Percentiles rank a stretch among this genome's conserved stretches.
phyloP scores from a whole-genome alignment of 139 green algal species.

The Chlamydomonas eustigma region DNA sequence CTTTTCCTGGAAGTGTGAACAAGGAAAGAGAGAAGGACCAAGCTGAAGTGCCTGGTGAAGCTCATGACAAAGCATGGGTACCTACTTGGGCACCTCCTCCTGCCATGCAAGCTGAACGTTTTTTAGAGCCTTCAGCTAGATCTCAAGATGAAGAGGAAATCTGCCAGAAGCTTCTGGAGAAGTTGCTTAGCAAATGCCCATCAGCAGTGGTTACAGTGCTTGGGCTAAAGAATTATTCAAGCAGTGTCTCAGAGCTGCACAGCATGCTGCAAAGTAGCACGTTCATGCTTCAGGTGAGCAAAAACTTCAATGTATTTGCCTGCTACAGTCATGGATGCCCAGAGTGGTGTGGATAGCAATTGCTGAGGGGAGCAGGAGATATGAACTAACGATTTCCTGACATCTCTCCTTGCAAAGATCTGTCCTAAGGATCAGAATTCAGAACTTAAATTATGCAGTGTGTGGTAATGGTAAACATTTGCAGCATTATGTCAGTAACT shows the following conservation, averaged over 20 bases:
- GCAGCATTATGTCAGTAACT: too few relatives aligned
- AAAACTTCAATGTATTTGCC: not conserved
- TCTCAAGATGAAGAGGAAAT: not conserved
- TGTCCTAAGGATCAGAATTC: not conserved
- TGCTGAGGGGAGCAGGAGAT: too few relatives aligned
- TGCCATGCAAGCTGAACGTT: not conserved
- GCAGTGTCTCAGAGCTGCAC: not conserved
- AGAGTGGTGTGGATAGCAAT: too few relatives aligned
- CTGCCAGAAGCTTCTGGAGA: not conserved
- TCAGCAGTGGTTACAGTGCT: not conserved
- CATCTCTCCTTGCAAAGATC: too few relatives aligned
- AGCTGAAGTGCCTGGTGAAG: too few relatives aligned
- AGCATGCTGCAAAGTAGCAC: constrained; percentile 12
- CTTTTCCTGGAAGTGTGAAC: too few relatives aligned
- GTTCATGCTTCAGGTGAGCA: constrained; percentile 13
- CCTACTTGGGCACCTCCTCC: constrained; percentile 2
- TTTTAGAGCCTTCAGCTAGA: not conserved
- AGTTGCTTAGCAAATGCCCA: not conserved
- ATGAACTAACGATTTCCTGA: too few relatives aligned
- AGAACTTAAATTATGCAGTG: too few relatives aligned
- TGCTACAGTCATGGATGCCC: too few relatives aligned
- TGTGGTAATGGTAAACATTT: too few relatives aligned
- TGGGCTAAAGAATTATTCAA: not conserved
- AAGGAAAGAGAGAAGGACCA: too few relatives aligned
- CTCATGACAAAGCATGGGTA: constrained; percentile 8